Evolutionary conservation across 805 yeast genomes (phyloP).

Genomic region (Barnettozyma siamensis): DNA sequence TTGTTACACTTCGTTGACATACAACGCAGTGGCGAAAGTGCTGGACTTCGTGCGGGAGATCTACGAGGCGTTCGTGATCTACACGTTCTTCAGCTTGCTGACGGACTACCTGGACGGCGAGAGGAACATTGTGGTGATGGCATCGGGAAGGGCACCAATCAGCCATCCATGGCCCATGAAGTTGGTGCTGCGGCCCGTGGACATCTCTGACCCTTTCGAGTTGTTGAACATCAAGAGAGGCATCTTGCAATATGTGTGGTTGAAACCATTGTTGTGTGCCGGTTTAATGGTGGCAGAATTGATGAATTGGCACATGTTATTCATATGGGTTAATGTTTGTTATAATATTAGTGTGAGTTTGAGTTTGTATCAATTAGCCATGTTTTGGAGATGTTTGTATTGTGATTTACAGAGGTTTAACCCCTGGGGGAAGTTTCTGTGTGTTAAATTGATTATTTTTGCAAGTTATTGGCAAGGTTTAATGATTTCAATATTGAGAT

Average conservation of each 20-base stretch:
- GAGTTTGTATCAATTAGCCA: conserved; percentile 78
- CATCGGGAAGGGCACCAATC: conserved; percentile 69
- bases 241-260: conserved; percentile 90
- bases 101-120: conserved; percentile 91
- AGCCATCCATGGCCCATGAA: conserved; percentile 52
- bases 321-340: conserved; percentile 58
- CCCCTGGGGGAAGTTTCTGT: conserved; percentile 88
- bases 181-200: conserved; percentile 51
- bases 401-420: conserved; percentile 68
- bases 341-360: conserved; percentile 79
- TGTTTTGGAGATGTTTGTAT: conserved; percentile 91
- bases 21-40: conserved; percentile 38
- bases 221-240: conserved; percentile 77
- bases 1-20: conserved; percentile 53
- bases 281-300: conserved; percentile 43
- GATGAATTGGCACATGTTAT: conserved; percentile 45
- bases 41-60: conserved; percentile 80
- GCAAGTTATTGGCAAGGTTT: conserved; percentile 97
- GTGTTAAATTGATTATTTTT: conserved; percentile 90
- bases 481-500: conserved; percentile 46
- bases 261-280: conserved; percentile 76
- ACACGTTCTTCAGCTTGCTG: conserved; percentile 81
- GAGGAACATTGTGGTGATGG: conserved; percentile 64
- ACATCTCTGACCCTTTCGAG: conserved; percentile 80
- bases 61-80: conserved; percentile 93